phyloP scores from a whole-genome alignment of 768 basidiomycete genomes.

The Hericium alpestre region DNA sequence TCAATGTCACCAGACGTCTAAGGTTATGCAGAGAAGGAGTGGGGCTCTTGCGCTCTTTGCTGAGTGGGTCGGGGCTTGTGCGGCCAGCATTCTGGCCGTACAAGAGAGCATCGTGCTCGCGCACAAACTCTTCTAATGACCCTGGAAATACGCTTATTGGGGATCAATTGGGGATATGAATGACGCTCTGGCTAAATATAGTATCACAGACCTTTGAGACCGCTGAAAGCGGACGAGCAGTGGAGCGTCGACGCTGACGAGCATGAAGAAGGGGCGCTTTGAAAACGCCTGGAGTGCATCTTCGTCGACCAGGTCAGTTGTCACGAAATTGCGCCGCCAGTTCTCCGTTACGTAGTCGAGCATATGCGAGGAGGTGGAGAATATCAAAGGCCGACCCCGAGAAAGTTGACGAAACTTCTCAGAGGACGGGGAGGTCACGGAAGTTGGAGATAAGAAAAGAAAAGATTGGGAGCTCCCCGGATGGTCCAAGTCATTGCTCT shows the following conservation, averaged over 20 bases:
- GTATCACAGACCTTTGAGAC: conserved; percentile 31
- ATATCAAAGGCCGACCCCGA: conserved; percentile 21
- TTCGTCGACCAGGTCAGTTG: conserved; percentile 51
- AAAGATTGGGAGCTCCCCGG: conserved; percentile 2
- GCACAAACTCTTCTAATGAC: conserved; percentile 66
- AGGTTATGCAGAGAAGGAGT: conserved; percentile 15
- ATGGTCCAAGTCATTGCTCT: background rate
- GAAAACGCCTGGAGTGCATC: conserved; percentile 56
- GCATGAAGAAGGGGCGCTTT: conserved; percentile 84
- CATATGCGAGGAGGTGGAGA: conserved; percentile 39
- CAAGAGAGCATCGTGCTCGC: conserved; percentile 54
- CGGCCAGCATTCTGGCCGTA: conserved; percentile 34
- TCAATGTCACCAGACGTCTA: conserved; percentile 47
- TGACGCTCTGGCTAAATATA: background rate
- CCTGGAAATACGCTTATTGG: conserved; percentile 7
- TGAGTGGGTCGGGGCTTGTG: background rate
- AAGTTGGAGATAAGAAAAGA: conserved; percentile 5
- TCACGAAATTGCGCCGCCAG: conserved; percentile 78
- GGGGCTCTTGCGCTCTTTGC: background rate
- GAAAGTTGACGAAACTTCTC: background rate
- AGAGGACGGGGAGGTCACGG: conserved; percentile 5
- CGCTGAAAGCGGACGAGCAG: conserved; percentile 58
- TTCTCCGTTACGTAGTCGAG: conserved; percentile 68
- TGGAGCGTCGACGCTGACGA: conserved; percentile 78
- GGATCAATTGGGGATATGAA: conserved; percentile 5